Evolutionary conservation across 2,329 filamentous ascomycete genomes (phyloP).

Genomic region (Fonsecaea multimorphosa): DNA sequence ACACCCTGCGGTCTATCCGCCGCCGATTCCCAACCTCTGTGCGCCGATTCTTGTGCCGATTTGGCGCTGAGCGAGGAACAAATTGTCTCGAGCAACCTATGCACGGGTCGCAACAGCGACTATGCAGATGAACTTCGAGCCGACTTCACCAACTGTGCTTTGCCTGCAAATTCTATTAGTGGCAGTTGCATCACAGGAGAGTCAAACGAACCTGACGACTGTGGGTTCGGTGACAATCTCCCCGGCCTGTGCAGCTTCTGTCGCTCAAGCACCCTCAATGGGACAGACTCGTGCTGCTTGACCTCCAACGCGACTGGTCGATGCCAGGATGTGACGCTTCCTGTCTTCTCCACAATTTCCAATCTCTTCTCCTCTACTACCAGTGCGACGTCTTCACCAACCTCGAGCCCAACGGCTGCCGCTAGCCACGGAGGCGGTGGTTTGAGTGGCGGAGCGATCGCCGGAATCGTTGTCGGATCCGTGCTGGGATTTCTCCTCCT

Average conservation of each 20-base stretch:
- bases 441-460: constrained; percentile 85
- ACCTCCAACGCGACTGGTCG: constrained; percentile 74
- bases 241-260: constrained; percentile 87
- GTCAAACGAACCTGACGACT: constrained; percentile 83
- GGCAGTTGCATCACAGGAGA: constrained; percentile 75
- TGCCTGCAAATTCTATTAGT: constrained; percentile 79
- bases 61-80: constrained; percentile 88
- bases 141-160: constrained; percentile 87
- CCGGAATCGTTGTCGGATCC: constrained; percentile 85
- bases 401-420: constrained; percentile 64
- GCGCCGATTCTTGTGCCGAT: constrained; percentile 86
- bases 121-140: constrained; percentile 80
- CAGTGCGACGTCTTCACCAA: constrained; percentile 67
- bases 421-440: constrained; percentile 52
- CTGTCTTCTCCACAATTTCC: constrained; percentile 68
- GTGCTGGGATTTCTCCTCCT: constrained; percentile 73
- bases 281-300: constrained; percentile 94
- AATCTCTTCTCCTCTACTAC: constrained; percentile 67
- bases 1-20: constrained; percentile 68
- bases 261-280: constrained; percentile 79
- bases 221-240: constrained; percentile 76
- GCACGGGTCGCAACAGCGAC: constrained; percentile 68
- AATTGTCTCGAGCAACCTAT: constrained; percentile 78
- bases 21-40: constrained; percentile 74
- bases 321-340: constrained; percentile 78